These are phyloP conservation scores for Saturnispora kantuleensis DNA, from an alignment of 805 yeast species.

Conservation along the genomic window DNA sequence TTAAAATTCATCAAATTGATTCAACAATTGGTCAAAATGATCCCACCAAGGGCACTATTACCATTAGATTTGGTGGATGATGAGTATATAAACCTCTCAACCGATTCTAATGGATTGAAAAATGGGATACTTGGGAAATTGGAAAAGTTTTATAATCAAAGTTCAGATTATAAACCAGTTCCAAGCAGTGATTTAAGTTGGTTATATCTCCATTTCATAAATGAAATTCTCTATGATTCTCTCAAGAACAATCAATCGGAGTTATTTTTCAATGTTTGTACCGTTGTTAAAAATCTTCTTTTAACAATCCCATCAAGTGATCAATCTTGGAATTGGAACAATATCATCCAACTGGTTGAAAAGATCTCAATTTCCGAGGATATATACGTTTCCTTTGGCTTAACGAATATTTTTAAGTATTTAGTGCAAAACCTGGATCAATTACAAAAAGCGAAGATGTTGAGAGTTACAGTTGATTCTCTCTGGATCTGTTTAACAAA, in stretches of 20 bases:
- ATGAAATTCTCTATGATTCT: slow-evolving; percentile 16
- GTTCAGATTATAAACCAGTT: slow-evolving; percentile 27
- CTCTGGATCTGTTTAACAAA: slow-evolving; percentile 49
- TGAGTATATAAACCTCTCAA: slow-evolving; percentile 7
- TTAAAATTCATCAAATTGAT: slow-evolving; percentile 33
- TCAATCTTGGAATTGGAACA: slow-evolving; percentile 24
- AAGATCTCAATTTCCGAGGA: slow-evolving; percentile 13
- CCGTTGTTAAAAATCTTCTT: slow-evolving; percentile 28
- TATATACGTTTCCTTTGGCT: slow-evolving; percentile 32
- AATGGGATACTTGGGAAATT: slow-evolving; percentile 10
- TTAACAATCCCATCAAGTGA: slow-evolving; percentile 36
- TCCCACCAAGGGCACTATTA: slow-evolving; percentile 56
- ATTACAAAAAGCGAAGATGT: slow-evolving; percentile 28
- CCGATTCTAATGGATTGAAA: slow-evolving; percentile 11
- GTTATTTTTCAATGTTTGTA: slow-evolving; percentile 26
- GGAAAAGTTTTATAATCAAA: slow-evolving; percentile 12
- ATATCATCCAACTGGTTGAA: slow-evolving; percentile 23
- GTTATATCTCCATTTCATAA: slow-evolving; percentile 27
- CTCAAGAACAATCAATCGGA: slow-evolving; percentile 12
- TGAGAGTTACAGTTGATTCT: slow-evolving; percentile 33
- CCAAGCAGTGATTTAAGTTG: slow-evolving; percentile 35
- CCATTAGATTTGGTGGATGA: slow-evolving; percentile 38
- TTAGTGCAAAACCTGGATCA: slow-evolving; percentile 25
- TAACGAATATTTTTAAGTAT: slow-evolving; percentile 31
- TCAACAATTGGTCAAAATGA: slow-evolving; percentile 35